phyloP scores from a whole-genome alignment of 2,329 filamentous ascomycete genomes.

The Tolypocladium amazonense region DNA sequence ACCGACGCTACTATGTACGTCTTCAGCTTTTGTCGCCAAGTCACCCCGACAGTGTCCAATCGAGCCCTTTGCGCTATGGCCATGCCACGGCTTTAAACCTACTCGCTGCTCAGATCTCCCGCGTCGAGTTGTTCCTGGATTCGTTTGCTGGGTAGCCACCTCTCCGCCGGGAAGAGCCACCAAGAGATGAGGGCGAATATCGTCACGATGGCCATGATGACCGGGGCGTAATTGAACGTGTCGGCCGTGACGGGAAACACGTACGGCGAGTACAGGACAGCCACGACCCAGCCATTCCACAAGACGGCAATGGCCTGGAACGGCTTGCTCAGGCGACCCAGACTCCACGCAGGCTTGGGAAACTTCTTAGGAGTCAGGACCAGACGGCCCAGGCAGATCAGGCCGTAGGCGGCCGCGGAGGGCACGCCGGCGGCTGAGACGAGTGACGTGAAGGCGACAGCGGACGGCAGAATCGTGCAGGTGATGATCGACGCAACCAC shows the following conservation, averaged over 20 bases:
- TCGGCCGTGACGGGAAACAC: slow-evolving; percentile 29
- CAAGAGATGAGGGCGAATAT: slow-evolving; percentile 20
- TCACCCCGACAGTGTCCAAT: not conserved
- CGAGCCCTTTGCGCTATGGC: not conserved
- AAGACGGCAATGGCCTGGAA: slow-evolving; percentile 35
- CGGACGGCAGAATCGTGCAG: slow-evolving; percentile 47
- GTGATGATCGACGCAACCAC: slow-evolving; percentile 40
- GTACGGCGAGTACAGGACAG: slow-evolving; percentile 34
- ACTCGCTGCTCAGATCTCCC: not conserved
- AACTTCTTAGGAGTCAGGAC: slow-evolving; percentile 31
- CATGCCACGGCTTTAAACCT: not conserved
- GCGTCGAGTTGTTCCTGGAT: not conserved
- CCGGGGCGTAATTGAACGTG: slow-evolving; percentile 37
- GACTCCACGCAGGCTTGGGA: slow-evolving; percentile 34
- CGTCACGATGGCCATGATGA: slow-evolving; percentile 39
- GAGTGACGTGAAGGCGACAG: slow-evolving; percentile 41
- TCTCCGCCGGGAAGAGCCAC: not conserved
- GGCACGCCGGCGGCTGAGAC: slow-evolving; percentile 42
- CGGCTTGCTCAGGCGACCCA: slow-evolving; percentile 31
- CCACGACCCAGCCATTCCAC: slow-evolving; percentile 40
- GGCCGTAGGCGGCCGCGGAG: slow-evolving; percentile 38
- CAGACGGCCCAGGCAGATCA: slow-evolving; percentile 37
- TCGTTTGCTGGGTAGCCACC: not conserved
- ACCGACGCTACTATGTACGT: not conserved
- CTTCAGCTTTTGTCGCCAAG: not conserved